phyloP scores from a whole-genome alignment of 306 rosid genomes.

The Vigna trinervia region DNA sequence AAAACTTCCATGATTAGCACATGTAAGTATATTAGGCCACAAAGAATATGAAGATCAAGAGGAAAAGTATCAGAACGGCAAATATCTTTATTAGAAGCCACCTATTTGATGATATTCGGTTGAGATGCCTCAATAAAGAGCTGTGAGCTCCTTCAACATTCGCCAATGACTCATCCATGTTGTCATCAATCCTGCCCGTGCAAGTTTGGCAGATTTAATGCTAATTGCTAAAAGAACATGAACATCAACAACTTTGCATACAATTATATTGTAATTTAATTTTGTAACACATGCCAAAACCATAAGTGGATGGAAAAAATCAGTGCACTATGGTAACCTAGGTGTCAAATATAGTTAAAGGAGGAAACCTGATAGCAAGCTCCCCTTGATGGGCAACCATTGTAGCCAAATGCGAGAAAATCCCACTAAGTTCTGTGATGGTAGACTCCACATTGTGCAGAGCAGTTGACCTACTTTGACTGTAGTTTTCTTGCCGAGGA shows the following conservation, averaged over 20 bases:
- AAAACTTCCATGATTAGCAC: constrained; percentile 39
- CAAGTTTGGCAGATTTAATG: constrained; percentile 44
- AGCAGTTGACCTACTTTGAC: constrained; percentile 76
- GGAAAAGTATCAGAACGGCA: constrained; percentile 72
- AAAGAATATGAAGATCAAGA: constrained; percentile 75
- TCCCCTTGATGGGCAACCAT: constrained; percentile 99
- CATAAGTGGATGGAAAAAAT: constrained; percentile 18
- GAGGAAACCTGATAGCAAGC: constrained; percentile 89
- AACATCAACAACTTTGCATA: constrained; percentile 24
- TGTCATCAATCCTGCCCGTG: constrained; percentile 83
- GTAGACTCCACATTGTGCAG: constrained; percentile 96
- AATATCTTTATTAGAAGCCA: constrained; percentile 93
- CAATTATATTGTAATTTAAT: constrained; percentile 9
- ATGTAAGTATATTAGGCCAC: constrained; percentile 61
- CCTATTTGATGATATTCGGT: constrained; percentile 82
- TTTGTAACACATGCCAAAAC: constrained; percentile 18
- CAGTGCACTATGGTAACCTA: constrained; percentile 3
- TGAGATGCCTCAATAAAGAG: constrained; percentile 86
- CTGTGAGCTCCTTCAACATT: constrained; percentile 93
- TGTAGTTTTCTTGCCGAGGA: constrained; percentile 76
- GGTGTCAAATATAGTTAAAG: constrained; percentile 39
- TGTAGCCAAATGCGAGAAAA: constrained; percentile 90
- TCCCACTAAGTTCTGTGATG: constrained; percentile 92
- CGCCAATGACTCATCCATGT: constrained; percentile 90
- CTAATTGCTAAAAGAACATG: constrained; percentile 31